Evolutionary conservation across 1,284 basidiomycete genomes (phyloP), one percentile per base, ranked within the genome.

Genomic region (Neonothopanus nambi): DNA sequence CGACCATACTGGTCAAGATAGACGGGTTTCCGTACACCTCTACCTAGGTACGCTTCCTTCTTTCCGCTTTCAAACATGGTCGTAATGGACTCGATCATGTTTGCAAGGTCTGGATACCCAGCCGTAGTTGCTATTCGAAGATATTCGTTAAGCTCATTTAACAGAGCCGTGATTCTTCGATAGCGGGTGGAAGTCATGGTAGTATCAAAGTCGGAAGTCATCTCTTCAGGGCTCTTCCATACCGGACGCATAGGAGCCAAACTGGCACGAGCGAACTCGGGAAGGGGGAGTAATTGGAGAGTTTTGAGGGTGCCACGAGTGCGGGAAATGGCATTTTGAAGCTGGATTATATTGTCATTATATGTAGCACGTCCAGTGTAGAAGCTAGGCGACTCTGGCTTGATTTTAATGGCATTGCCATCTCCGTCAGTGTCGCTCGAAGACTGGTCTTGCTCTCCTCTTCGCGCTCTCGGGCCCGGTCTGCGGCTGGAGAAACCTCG

Each of bases 301-400:
- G 76, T 70, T 57, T 84, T 83, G 20, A 97, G 80, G 4, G 81
- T 78, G 1, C 70, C 66, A 36, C 85, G 82, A 2, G 85, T 75
- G 40, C 79, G 71, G 28, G 77, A 70, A 17, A 91, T 77, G 38
- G 89, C 85, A 18, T 75, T 74, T 64, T 93, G 85, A 17, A 96
- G 81, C 42, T 79, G 71, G 24, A 78, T 73, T 38, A 95, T 71
- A 53, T 86, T 81, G 70, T 94, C 90, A 66, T 87, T 87, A 74
- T 87, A 93, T 30, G 76, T 75, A 0, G 90, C 77, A 42, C 87
- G 84, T n/a, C 85, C 89, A n/a, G 93, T 93, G 73, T 91, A 97
- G 74, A 94, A 95, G 47, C 84, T 84, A 15, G 90, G 80, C 1
- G 91, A 89, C 24, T 74, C 67, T 17, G 81, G 77, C 72, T 71